Percentiles rank a stretch among this genome's conserved stretches.
Evolutionary conservation across 2,329 filamentous ascomycete genomes (phyloP).

Genomic region (Fusarium nelsonii): DNA sequence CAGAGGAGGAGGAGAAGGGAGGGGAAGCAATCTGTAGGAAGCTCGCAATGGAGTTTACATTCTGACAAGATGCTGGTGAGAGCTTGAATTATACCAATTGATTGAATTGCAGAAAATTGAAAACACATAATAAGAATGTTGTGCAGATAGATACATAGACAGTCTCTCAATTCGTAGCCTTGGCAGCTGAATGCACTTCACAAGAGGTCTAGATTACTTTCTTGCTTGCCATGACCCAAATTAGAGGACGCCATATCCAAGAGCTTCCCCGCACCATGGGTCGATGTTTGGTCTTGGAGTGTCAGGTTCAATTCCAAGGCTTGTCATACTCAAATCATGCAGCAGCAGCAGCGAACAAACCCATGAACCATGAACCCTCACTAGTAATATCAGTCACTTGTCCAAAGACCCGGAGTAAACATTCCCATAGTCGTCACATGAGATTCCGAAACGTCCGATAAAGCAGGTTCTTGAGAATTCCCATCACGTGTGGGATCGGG

Average conservation of each 20-base stretch:
- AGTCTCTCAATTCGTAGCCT: background rate
- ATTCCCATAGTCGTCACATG: constrained; percentile 36
- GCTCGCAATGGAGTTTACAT: constrained; percentile 29
- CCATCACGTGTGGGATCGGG: constrained; percentile 35
- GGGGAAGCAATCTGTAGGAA: constrained; percentile 18
- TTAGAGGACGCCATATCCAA: constrained; percentile 1
- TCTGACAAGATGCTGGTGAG: constrained; percentile 21
- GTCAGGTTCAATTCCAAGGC: background rate
- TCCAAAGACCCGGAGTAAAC: constrained; percentile 16
- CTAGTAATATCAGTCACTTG: background rate
- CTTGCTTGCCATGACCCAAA: background rate
- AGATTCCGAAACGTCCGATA: constrained; percentile 35
- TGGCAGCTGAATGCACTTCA: constrained; percentile 11
- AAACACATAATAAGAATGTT: constrained; percentile 2
- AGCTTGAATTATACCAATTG: constrained; percentile 9
- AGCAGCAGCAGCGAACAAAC: constrained; percentile 18
- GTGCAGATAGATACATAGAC: background rate
- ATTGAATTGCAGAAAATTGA: background rate
- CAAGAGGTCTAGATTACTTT: constrained; percentile 4
- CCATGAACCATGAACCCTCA: background rate
- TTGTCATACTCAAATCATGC: constrained; percentile 42
- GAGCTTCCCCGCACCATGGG: constrained; percentile 33
- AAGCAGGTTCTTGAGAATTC: constrained; percentile 27
- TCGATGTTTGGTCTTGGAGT: constrained; percentile 12
- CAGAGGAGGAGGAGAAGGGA: background rate